phyloP scores from a whole-genome alignment of 108 stramenopile genomes.

The Cylindrotheca closterium region DNA sequence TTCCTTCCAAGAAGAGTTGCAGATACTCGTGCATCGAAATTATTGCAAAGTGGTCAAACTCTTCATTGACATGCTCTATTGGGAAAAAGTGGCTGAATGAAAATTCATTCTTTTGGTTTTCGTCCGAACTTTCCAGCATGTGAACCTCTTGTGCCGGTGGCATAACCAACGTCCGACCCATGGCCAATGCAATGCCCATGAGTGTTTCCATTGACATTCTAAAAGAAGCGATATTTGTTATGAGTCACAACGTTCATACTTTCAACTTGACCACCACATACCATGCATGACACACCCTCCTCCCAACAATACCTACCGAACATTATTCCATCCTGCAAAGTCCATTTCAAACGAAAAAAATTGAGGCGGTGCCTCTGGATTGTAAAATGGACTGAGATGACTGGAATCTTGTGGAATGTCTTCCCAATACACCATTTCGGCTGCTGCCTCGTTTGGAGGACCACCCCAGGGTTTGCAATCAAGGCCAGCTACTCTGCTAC shows the following conservation, averaged over 20 bases:
- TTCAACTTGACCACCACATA: too few relatives aligned
- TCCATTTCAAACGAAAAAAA: conserved; percentile 92
- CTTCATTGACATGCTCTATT: conserved; percentile 50
- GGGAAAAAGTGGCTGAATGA: conserved; percentile 77
- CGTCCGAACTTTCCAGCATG: conserved; percentile 38
- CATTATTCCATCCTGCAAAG: conserved; percentile 89
- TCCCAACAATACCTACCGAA: conserved; percentile 53
- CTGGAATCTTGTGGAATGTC: conserved; percentile 65
- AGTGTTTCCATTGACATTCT: conserved; percentile 38
- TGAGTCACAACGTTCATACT: background rate
- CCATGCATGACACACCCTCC: too few relatives aligned
- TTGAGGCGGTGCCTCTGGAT: conserved; percentile 13
- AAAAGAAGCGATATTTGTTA: background rate
- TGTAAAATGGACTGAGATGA: conserved; percentile 55
- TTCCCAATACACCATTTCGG: conserved; percentile 85
- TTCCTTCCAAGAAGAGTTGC: conserved; percentile 20
- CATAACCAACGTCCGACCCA: conserved; percentile 89
- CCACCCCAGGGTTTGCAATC: conserved; percentile 34
- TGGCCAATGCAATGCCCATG: conserved; percentile 80
- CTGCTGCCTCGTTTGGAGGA: conserved; percentile 32
- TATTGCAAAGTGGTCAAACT: conserved; percentile 71
- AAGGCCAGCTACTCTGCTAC: conserved; percentile 35
- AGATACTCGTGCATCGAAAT: conserved; percentile 77
- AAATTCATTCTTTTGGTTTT: conserved; percentile 44
- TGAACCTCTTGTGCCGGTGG: conserved; percentile 87